Evolutionary conservation across 2,329 filamentous ascomycete species (phyloP).

Genomic region (Pleochaeta shiraiana): DNA sequence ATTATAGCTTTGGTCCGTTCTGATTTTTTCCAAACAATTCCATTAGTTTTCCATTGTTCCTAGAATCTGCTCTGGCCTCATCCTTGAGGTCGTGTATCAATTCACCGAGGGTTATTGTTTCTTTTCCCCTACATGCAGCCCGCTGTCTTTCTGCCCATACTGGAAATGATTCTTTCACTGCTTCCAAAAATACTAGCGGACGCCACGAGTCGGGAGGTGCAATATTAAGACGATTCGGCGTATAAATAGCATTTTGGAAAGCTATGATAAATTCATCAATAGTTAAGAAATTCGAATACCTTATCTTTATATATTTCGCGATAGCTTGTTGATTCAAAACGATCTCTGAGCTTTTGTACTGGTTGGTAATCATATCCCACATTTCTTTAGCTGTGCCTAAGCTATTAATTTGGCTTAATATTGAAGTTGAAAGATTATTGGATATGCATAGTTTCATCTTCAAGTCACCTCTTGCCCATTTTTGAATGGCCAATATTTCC

Average conservation of each 20-base stretch:
- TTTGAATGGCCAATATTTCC: background rate
- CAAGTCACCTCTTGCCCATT: background rate
- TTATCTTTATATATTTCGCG: background rate
- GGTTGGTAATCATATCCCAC: background rate
- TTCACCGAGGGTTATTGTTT: background rate
- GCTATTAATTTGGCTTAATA: background rate
- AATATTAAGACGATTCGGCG: background rate
- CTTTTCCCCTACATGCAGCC: background rate
- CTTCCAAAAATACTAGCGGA: background rate
- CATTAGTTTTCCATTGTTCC: no score
- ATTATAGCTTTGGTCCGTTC: no score
- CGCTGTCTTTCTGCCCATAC: conserved; percentile 1
- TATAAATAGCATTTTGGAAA: background rate
- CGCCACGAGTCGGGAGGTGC: background rate
- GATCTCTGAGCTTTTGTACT: background rate
- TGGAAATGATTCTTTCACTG: background rate
- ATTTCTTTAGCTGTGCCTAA: background rate
- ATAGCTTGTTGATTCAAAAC: background rate
- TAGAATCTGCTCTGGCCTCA: background rate
- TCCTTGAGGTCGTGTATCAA: background rate
- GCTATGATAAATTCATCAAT: background rate
- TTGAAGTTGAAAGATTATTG: background rate
- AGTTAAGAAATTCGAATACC: background rate
- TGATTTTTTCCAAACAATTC: no score
- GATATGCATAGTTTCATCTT: background rate